These are phyloP conservation scores for Pichia sp. DNA, from an alignment of 1,139 yeast species.

Conservation along the genomic window DNA sequence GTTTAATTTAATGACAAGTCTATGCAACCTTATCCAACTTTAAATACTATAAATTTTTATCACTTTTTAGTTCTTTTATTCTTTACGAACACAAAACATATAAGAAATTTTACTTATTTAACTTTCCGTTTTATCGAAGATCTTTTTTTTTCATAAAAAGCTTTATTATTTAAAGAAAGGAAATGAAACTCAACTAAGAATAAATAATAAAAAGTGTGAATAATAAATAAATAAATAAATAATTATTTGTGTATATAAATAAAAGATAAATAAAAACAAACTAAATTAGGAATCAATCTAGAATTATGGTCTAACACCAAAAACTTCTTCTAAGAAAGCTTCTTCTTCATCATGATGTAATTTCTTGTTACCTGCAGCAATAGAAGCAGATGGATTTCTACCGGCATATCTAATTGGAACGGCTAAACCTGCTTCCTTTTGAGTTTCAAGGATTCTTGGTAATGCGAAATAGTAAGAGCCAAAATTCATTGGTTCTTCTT, in stretches of 20 bases:
- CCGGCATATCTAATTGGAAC: constrained; percentile 80
- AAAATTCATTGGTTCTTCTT: constrained; percentile 98
- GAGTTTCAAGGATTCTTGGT: constrained; percentile 75
- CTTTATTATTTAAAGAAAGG: too few relatives aligned
- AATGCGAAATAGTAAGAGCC: constrained; percentile 77
- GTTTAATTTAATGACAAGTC: too few relatives aligned
- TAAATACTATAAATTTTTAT: too few relatives aligned
- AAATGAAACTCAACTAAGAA: too few relatives aligned
- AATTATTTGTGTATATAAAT: neutral
- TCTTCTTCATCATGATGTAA: constrained; percentile 88
- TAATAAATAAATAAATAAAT: constrained; percentile 4
- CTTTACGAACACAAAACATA: too few relatives aligned
- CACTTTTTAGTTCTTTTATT: too few relatives aligned
- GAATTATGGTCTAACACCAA: constrained; percentile 26
- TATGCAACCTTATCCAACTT: too few relatives aligned
- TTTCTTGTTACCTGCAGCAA: constrained; percentile 94
- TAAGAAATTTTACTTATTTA: too few relatives aligned
- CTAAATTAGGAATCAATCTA: neutral
- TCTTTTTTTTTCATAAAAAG: too few relatives aligned
- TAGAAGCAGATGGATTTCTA: constrained; percentile 96
- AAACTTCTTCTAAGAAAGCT: constrained; percentile 75
- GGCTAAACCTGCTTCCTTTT: constrained; percentile 69
- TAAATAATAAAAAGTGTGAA: too few relatives aligned
- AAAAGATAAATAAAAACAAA: neutral
- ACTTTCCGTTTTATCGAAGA: too few relatives aligned